phyloP scores from a whole-genome alignment of 1,284 basidiomycete species.

The Cryptococcus sp. region DNA sequence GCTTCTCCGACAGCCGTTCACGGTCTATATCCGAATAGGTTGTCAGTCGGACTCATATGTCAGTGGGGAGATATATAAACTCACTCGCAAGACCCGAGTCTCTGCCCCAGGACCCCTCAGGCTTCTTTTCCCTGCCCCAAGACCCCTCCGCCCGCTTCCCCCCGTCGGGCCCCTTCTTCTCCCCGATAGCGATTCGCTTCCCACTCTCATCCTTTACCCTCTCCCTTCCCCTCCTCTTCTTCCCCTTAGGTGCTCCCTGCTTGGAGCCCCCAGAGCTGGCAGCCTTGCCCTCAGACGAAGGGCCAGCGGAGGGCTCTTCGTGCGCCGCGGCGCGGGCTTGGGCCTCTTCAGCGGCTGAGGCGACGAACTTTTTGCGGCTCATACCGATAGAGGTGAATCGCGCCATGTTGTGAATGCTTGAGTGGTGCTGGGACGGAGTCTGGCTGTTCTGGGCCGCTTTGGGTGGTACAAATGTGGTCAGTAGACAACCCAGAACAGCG shows the following conservation, averaged over 20 bases:
- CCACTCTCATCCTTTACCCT: slow-evolving; percentile 17
- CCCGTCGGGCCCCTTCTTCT: slow-evolving; percentile 15
- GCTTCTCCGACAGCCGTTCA: slow-evolving; percentile 23
- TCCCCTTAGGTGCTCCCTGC: slow-evolving; percentile 11
- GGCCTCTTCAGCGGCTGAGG: slow-evolving; percentile 46
- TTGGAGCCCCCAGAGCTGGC: background rate
- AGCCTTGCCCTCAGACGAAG: background rate
- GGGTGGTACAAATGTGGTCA: too few relatives aligned
- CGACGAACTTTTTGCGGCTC: slow-evolving; percentile 44
- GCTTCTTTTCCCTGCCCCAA: slow-evolving; percentile 27
- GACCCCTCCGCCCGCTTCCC: slow-evolving; percentile 13
- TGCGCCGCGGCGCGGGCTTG: slow-evolving; percentile 4
- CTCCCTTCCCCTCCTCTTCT: slow-evolving; percentile 18
- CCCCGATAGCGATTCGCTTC: slow-evolving; percentile 15
- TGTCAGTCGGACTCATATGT: background rate
- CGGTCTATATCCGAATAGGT: slow-evolving; percentile 18
- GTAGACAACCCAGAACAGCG: too few relatives aligned
- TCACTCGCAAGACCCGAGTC: slow-evolving; percentile 45
- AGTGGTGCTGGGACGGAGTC: too few relatives aligned
- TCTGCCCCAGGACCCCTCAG: slow-evolving; percentile 33
- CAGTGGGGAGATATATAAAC: slow-evolving; percentile 10
- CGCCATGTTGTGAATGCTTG: slow-evolving; percentile 33
- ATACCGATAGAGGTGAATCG: slow-evolving; percentile 50
- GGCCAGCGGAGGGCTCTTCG: background rate
- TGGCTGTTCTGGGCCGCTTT: too few relatives aligned